Conservation (phyloP, 257 asterid genomes). For the Sherardia arvensis region DNA sequence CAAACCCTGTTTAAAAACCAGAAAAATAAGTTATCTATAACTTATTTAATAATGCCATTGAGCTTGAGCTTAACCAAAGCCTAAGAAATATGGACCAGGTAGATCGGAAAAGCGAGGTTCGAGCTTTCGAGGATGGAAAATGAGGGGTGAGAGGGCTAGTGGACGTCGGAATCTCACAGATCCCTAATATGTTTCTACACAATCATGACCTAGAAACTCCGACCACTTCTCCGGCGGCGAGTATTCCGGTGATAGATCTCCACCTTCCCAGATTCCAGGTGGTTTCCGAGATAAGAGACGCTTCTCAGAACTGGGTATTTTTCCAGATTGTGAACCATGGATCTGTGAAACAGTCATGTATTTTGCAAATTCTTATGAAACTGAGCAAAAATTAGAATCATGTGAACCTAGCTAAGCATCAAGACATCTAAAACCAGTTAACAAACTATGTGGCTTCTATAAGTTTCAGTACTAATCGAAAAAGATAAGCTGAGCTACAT, state of each 20-base stretch:
- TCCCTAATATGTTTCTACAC: constrained; percentile 35
- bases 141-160: constrained; percentile 60
- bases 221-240: not conserved
- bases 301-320: constrained; percentile 42
- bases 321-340: constrained; percentile 59
- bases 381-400: not conserved
- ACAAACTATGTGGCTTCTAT: not conserved
- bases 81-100: not conserved
- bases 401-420: no score
- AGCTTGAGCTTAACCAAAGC: not conserved
- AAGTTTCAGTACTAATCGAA: not conserved
- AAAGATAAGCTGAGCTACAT: not conserved
- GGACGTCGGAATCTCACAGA: constrained; percentile 29
- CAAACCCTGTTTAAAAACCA: no score
- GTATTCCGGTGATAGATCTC: constrained; percentile 51
- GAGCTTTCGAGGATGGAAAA: constrained; percentile 49
- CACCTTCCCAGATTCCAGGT: constrained; percentile 13
- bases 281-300: constrained; percentile 29
- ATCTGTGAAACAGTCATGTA: constrained; percentile 31
- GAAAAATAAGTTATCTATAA: no score
- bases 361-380: no score
- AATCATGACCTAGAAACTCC: not conserved
- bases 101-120: constrained; percentile 33
- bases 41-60: no score
- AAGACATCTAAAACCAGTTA: no score